phyloP scores from a whole-genome alignment of 73 alveolate species.

The Paramecium biaurelia region DNA sequence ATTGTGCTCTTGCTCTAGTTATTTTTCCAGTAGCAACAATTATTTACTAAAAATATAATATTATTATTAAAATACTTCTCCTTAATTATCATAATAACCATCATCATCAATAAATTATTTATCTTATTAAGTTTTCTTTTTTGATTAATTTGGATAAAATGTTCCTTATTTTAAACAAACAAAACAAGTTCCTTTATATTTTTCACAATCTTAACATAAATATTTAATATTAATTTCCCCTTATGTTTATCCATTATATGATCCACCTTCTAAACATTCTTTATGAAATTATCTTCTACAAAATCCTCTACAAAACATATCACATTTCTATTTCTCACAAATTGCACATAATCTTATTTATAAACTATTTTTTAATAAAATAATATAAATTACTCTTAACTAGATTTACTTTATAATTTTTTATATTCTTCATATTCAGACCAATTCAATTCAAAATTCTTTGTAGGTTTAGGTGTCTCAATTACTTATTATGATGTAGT shows the following conservation, averaged over 20 bases:
- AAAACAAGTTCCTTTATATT: slow-evolving; percentile 72
- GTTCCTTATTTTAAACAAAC: slow-evolving; percentile 69
- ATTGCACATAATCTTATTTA: slow-evolving; percentile 61
- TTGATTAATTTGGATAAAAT: slow-evolving; percentile 30
- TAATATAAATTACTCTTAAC: background rate
- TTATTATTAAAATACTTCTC: background rate
- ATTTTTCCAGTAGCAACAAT: background rate
- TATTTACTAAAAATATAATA: background rate
- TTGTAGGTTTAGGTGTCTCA: background rate
- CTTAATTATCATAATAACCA: background rate
- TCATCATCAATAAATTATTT: background rate
- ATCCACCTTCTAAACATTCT: slow-evolving; percentile 69
- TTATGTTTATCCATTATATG: slow-evolving; percentile 1
- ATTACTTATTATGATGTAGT: background rate
- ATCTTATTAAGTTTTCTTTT: background rate
- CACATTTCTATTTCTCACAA: slow-evolving; percentile 68
- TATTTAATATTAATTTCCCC: slow-evolving; percentile 65
- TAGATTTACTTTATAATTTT: background rate
- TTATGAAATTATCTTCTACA: slow-evolving; percentile 79
- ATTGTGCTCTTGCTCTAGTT: slow-evolving; percentile 19
- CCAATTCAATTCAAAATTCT: slow-evolving; percentile 24
- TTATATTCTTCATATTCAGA: slow-evolving; percentile 28
- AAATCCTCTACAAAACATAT: slow-evolving; percentile 74
- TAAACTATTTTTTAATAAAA: background rate
- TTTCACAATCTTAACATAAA: slow-evolving; percentile 76